Percentiles rank a stretch among this genome's conserved stretches.
Evolutionary conservation across 306 rosid genomes (phyloP).

Genomic region (Astragalus membranaceus): DNA sequence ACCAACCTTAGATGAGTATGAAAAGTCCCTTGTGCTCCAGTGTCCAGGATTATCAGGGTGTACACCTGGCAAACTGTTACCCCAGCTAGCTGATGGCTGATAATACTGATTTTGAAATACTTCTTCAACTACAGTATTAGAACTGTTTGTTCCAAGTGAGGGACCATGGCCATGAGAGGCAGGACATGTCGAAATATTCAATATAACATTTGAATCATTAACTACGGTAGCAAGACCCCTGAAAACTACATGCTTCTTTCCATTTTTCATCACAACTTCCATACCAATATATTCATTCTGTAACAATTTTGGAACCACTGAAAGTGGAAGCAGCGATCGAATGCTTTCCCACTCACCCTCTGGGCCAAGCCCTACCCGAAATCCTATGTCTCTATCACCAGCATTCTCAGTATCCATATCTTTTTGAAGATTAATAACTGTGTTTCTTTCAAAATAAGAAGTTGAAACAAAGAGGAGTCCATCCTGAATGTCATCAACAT

Average conservation of each 20-base stretch:
- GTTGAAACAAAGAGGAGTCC: constrained; percentile 65
- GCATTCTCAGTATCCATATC: constrained; percentile 37
- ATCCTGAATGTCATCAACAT: constrained; percentile 40
- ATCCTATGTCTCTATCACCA: constrained; percentile 67
- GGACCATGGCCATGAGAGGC: constrained; percentile 40
- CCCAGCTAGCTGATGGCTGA: constrained; percentile 64
- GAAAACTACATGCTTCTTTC: constrained; percentile 84
- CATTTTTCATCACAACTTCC: constrained; percentile 89
- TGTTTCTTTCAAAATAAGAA: constrained; percentile 76
- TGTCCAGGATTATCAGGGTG: constrained; percentile 47
- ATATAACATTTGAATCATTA: constrained; percentile 70
- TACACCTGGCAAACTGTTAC: constrained; percentile 39
- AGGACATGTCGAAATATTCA: constrained; percentile 51
- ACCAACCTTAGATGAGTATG: constrained; percentile 58
- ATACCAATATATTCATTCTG: constrained; percentile 60
- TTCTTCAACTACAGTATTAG: constrained; percentile 42
- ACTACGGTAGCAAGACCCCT: constrained; percentile 81
- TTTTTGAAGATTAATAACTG: constrained; percentile 54
- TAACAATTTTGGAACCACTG: constrained; percentile 68
- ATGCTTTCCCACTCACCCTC: constrained; percentile 71
- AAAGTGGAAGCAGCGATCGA: constrained; percentile 81
- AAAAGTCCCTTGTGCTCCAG: constrained; percentile 66
- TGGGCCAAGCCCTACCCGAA: constrained; percentile 65
- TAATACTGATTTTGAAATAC: constrained; percentile 66
- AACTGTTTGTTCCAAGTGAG: constrained; percentile 28